Evolutionary conservation across 75 land plant species (phyloP).

Genomic region (Azolla pinnata): DNA sequence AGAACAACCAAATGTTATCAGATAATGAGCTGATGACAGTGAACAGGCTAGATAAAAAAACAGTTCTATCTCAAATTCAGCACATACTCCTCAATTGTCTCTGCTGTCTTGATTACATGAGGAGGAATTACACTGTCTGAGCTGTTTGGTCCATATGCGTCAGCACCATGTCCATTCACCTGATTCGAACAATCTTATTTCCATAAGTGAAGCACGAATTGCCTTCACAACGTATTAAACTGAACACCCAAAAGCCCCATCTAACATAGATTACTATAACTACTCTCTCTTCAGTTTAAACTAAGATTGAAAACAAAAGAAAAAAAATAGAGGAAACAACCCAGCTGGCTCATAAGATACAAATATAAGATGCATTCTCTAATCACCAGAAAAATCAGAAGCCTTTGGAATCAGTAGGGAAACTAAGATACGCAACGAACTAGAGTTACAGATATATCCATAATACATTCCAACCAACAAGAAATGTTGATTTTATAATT

Average conservation of each 20-base stretch:
- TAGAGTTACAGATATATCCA: too few relatives aligned
- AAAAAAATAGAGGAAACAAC: too few relatives aligned
- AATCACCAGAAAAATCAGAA: too few relatives aligned
- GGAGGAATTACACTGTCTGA: slow-evolving; percentile 4
- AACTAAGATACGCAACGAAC: too few relatives aligned
- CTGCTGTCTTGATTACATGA: not conserved
- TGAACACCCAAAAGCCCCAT: not conserved
- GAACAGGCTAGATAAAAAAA: not conserved
- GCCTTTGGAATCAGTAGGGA: too few relatives aligned
- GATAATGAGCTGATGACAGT: not conserved
- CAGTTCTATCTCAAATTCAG: not conserved
- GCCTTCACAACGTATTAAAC: not conserved
- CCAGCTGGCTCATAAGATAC: too few relatives aligned
- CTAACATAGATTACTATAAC: too few relatives aligned
- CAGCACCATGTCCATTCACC: not conserved
- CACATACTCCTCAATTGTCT: slow-evolving; percentile 2
- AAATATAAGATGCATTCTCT: too few relatives aligned
- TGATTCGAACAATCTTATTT: not conserved
- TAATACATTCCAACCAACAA: not conserved
- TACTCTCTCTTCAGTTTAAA: too few relatives aligned
- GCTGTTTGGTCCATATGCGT: not conserved
- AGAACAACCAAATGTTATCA: not conserved
- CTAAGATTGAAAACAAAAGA: too few relatives aligned
- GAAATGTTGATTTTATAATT: not conserved
- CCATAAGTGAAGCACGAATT: not conserved